Conservation (phyloP, 257 asterid genomes). For the Ajuga chamaepitys region DNA sequence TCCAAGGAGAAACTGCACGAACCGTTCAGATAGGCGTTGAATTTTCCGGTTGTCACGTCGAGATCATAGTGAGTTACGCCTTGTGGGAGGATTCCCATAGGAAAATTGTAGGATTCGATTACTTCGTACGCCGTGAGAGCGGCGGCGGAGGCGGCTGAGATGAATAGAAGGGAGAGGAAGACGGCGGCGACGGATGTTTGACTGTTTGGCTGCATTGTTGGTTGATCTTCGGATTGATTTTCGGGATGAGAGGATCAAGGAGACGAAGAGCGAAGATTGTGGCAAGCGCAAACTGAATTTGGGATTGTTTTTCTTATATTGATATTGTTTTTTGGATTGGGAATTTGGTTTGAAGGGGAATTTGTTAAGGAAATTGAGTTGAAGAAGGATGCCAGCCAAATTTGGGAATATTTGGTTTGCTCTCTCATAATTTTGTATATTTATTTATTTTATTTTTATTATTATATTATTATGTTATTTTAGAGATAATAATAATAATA, state of each 20-base stretch:
- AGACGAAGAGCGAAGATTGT: not conserved
- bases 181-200: conserved; percentile 9
- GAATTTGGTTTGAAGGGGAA: not conserved
- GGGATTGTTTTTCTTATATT: not conserved
- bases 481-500: too few relatives aligned
- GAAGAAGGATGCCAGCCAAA: not conserved
- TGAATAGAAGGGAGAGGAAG: conserved; percentile 20
- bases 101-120: conserved; percentile 47
- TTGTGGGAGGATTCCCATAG: conserved; percentile 64
- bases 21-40: conserved; percentile 45
- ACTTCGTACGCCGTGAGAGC: conserved; percentile 53
- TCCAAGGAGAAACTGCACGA: conserved; percentile 75
- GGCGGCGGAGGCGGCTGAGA: conserved; percentile 27
- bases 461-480: too few relatives aligned
- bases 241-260: not conserved
- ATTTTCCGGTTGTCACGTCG: conserved; percentile 47
- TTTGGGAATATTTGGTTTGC: not conserved
- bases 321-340: too few relatives aligned
- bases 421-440: too few relatives aligned
- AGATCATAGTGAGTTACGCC: conserved; percentile 65
- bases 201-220: conserved; percentile 11
- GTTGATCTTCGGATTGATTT: not conserved
- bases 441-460: too few relatives aligned
- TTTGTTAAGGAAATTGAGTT: not conserved
- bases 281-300: not conserved